phyloP scores from a whole-genome alignment of 1,284 basidiomycete genomes.

The Vanrija pseudolonga region DNA sequence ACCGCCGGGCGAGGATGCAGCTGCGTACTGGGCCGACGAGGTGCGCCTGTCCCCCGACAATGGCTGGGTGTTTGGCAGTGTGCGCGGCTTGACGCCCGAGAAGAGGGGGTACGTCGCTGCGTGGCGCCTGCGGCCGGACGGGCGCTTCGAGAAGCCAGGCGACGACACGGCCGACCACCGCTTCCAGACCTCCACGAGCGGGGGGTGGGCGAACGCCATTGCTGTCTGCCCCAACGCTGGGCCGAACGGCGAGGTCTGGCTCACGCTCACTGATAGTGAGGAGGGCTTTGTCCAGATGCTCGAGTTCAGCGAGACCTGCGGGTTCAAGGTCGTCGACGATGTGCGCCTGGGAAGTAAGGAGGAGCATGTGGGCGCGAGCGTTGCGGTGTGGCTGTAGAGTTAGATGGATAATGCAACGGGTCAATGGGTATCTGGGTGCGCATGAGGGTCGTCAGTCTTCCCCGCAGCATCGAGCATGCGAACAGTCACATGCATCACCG shows the following conservation, averaged over 20 bases:
- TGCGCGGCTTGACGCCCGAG: conserved; percentile 36
- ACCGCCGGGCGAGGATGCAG: conserved; percentile 6
- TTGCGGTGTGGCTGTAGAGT: conserved; percentile 15
- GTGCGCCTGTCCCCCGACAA: conserved; percentile 41
- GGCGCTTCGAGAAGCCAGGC: not conserved
- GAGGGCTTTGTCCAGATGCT: conserved; percentile 43
- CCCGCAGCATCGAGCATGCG: too few species aligned
- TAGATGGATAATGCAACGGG: not conserved
- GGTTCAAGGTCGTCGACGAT: conserved; percentile 24
- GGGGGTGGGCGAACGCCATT: conserved; percentile 52
- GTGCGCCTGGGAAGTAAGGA: conserved; percentile 4
- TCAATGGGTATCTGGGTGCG: too few species aligned
- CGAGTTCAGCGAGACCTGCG: conserved; percentile 22
- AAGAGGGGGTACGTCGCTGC: conserved; percentile 46
- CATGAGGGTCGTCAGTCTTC: too few species aligned
- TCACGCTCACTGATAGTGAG: conserved; percentile 46
- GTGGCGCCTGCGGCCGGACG: conserved; percentile 32
- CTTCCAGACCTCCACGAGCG: conserved; percentile 44
- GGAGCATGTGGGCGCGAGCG: conserved; percentile 24
- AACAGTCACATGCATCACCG: too few species aligned
- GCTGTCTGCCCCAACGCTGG: conserved; percentile 37
- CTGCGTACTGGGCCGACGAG: conserved; percentile 44
- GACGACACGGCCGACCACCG: conserved; percentile 11
- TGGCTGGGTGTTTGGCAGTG: conserved; percentile 45
- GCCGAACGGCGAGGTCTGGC: conserved; percentile 24